A percentile compares a stretch with the other conserved stretches of the same genome.
phyloP scores from a whole-genome alignment of 305 asterid genomes.

The Solanum hybrid region DNA sequence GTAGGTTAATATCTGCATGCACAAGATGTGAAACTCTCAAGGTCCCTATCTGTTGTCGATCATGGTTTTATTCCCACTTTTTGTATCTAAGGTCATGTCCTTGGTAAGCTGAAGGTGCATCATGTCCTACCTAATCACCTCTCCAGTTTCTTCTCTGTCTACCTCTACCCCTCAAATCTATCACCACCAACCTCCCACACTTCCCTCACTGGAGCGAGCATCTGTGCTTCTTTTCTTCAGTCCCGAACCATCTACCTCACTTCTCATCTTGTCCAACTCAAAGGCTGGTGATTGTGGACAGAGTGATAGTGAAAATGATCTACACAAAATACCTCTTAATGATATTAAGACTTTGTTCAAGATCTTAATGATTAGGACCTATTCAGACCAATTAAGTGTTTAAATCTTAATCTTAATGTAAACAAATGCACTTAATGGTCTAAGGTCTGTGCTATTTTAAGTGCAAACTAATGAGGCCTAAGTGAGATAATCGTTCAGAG shows the following conservation, averaged over 20 bases:
- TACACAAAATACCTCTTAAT: background rate
- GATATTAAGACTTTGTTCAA: background rate
- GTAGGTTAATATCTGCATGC: conserved; percentile 12
- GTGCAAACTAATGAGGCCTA: background rate
- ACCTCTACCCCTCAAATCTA: background rate
- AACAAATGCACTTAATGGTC: background rate
- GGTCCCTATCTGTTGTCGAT: background rate
- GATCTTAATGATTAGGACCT: background rate
- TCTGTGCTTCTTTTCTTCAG: background rate
- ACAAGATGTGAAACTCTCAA: background rate
- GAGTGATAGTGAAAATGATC: background rate
- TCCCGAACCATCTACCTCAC: background rate
- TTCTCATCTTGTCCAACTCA: background rate
- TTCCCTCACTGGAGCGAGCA: background rate
- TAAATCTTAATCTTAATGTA: background rate
- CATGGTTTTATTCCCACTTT: background rate
- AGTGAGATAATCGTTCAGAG: background rate
- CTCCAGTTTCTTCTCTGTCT: background rate
- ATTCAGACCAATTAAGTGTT: background rate
- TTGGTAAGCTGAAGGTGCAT: background rate
- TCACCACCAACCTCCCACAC: background rate
- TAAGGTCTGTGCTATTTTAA: background rate
- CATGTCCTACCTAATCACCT: background rate
- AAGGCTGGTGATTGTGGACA: background rate
- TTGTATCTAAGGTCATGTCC: background rate